Percentiles rank a stretch among this genome's conserved stretches.
Conservation (phyloP, 345 rosid species). For the Rhodomyrtus tomentosa region DNA sequence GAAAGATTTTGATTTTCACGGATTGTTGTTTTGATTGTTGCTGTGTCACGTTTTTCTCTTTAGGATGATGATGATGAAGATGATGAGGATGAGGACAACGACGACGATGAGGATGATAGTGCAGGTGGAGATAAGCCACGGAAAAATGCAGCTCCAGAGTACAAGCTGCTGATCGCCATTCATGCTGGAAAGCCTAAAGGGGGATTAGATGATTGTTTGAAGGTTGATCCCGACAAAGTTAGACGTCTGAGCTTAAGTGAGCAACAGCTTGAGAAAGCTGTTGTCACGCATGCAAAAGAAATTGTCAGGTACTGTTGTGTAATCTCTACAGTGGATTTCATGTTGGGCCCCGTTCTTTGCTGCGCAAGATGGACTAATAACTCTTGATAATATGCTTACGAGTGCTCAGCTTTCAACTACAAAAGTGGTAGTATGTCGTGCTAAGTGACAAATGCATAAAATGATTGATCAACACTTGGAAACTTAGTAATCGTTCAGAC, state of each 20-base stretch:
- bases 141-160: constrained; percentile 25
- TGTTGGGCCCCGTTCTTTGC: constrained; percentile 18
- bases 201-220: constrained; percentile 28
- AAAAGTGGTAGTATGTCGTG: neutral
- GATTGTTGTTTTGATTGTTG: neutral
- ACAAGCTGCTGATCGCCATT: constrained; percentile 56
- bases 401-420: neutral
- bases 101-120: constrained; percentile 19
- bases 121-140: constrained; percentile 35
- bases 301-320: constrained; percentile 41
- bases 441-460: neutral
- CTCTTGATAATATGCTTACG: constrained; percentile 4
- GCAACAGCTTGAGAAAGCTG: constrained; percentile 54
- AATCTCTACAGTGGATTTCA: neutral
- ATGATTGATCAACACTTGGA: neutral
- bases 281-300: constrained; percentile 26
- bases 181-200: constrained; percentile 71
- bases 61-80: constrained; percentile 35
- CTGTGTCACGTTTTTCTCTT: neutral
- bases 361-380: constrained; percentile 50
- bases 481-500: neutral
- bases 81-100: constrained; percentile 7
- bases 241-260: constrained; percentile 69
- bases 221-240: constrained; percentile 34
- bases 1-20: neutral